Evolutionary conservation across 768 basidiomycete species (phyloP), one percentile per base, ranked within the genome.

Genomic region (Lactarius vividus): DNA sequence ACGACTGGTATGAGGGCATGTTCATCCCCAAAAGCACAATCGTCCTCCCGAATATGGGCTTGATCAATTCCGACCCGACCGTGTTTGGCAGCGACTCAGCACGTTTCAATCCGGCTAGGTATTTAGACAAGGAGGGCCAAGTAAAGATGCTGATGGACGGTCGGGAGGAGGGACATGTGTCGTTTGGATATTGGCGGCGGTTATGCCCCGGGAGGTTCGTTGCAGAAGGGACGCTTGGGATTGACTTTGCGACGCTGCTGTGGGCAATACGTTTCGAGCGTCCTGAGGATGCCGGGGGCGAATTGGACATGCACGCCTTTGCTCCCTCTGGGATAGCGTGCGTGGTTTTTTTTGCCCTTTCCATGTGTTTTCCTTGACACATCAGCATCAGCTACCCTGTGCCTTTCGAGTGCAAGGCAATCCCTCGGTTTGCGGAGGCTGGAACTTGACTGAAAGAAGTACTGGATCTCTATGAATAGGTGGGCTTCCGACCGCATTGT

Each of bases 341-440:
- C 29, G 31, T 33, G n/a, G 1, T 57, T 39, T 23, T 39, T 0
- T n/a, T 33, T 39, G 13, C 20, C 26, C 6, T 5, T 4, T 35
- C 37, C 35, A 15, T 26, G 16, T 33, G 13, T 10, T 20, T 11
- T 33, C 11, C 2, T n/a, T 57, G 5, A 57, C n/a, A 4, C 20
- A 11, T 39, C 4, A n/a, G 10, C 52, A 35, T 31, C 52, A 46
- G 31, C n/a, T 18, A 26, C 11, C 49, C 49, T 26, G 6, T 26
- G 13, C 53, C 61, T 29, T 62, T 62, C 49, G 29, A 29, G 20
- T 62, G 52, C 52, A 53, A 28, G 31, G 37, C 26, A 13, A 15
- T 53, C 13, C 61, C 61, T 62, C 44, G 61, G 31, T 55, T 62
- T 52, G 20, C 53, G 9, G 61, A 62, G 49, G 61, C 61, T 15